Evolutionary conservation across 768 basidiomycete genomes (phyloP), one percentile per base, ranked within the genome.

Genomic region (Boletales sp.): DNA sequence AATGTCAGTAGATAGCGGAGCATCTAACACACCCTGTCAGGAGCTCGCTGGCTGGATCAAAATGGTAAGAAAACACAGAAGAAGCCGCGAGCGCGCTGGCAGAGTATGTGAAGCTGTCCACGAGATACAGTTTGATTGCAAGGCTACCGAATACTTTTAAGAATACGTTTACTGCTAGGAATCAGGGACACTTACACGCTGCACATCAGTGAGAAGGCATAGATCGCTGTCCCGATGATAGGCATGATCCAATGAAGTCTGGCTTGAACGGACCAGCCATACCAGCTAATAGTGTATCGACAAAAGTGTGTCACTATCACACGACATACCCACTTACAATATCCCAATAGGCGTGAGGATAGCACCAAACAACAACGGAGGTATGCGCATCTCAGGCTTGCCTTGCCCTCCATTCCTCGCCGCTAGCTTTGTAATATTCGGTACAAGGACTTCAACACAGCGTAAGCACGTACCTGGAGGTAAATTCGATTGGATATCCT

Each of bases 361-460:
- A 2, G 85, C 84, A 12, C 87, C 87, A 57, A 88, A 70, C 61
- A 87, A 78, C 5, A 90, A 73, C 1, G 79, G 75, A 7, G 88
- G 88, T 15, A 90, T 76, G 7, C 87, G 82, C 80, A 82, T 85
- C 63, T 90, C 87, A 0, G 88, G 87, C 51, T 78, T 84, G 4
- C 81, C 82, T 33, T 78, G 73, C 1, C 86, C 87, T n/a, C 76
- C 78, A 46, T 81, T 82, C 55, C 68, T 75, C 5, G 71, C 66
- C 14, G 76, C 71, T 35, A 84, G 60, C 82, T 83, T 35, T 3
- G 37, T 8, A 30, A 13, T 30, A 35, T 19, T 39, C 14, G 42
- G 48, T 51, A n/a, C 41, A 38, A 51, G 21, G n/a, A 30, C 10
- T 11, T 34, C 7, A 5, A 5, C 36, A 37, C 14, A 46, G 40